A percentile compares a stretch with the other conserved stretches of the same genome.
phyloP scores from a whole-genome alignment of 2,329 filamentous ascomycete species.

The Monascus ruber region DNA sequence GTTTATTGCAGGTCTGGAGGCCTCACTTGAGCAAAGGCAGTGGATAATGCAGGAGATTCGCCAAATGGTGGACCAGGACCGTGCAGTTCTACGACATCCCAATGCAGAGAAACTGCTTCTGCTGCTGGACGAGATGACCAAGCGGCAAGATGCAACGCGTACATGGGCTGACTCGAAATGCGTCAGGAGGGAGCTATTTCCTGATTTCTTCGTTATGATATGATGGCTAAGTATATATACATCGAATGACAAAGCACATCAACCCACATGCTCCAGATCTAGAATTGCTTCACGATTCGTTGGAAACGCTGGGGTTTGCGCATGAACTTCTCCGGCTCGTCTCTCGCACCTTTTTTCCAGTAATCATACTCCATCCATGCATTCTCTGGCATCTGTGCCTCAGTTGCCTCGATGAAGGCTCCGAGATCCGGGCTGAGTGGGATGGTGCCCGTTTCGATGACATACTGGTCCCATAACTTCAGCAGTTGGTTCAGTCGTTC shows the following conservation, averaged over 20 bases:
- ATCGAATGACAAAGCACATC: not conserved
- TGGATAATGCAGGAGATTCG: conserved; percentile 25
- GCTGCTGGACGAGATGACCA: conserved; percentile 23
- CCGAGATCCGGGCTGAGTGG: conserved; percentile 49
- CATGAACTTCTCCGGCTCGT: conserved; percentile 37
- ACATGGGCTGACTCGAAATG: conserved; percentile 24
- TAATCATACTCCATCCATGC: conserved; percentile 57
- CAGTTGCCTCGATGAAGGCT: conserved; percentile 47
- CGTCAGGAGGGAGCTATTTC: conserved; percentile 23
- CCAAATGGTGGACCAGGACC: conserved; percentile 14
- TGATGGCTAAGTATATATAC: conserved; percentile 3
- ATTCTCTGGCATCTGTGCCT: conserved; percentile 55
- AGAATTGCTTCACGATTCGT: conserved; percentile 25
- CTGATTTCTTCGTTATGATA: conserved; percentile 24
- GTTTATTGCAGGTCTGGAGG: conserved; percentile 23
- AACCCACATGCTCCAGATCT: not conserved
- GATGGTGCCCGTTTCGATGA: conserved; percentile 49
- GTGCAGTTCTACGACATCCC: conserved; percentile 14
- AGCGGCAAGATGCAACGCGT: conserved; percentile 21
- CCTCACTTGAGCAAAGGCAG: conserved; percentile 16
- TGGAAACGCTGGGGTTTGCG: conserved; percentile 23
- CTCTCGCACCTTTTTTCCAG: conserved; percentile 45
- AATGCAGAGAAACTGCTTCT: conserved; percentile 19
- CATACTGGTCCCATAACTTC: conserved; percentile 47
- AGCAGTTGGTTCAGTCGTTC: conserved; percentile 39